Conservation (phyloP, 2,329 filamentous ascomycete genomes). For the Diaporthe destruens region DNA sequence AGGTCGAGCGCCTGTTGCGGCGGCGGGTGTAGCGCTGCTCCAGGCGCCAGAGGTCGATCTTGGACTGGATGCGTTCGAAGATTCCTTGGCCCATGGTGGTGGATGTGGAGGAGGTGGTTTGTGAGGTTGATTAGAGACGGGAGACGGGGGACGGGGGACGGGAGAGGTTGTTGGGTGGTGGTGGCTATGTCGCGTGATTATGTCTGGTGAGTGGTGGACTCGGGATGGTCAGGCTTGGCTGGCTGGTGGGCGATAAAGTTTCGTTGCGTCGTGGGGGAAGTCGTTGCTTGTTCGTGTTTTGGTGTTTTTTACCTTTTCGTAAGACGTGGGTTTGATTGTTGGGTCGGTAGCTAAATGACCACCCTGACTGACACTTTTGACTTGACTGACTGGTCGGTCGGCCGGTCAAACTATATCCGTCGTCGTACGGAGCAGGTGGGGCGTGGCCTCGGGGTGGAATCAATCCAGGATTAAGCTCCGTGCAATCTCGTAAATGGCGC, state of each 20-base stretch:
- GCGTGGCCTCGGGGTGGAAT: constrained; percentile 35
- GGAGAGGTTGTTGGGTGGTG: neutral
- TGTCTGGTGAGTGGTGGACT: neutral
- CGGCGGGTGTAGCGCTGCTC: constrained; percentile 95
- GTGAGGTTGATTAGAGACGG: no score
- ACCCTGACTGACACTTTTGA: no score
- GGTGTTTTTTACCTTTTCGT: neutral
- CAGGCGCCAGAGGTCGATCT: constrained; percentile 92
- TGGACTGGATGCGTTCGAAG: constrained; percentile 72
- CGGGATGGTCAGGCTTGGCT: neutral
- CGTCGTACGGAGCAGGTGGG: constrained; percentile 1
- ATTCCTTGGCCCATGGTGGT: constrained; percentile 63
- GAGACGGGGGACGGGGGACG: no score
- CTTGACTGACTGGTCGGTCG: neutral
- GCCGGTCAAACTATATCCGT: constrained; percentile 11
- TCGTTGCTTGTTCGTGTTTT: constrained; percentile 11
- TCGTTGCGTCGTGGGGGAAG: constrained; percentile 22
- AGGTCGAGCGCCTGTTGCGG: constrained; percentile 87
- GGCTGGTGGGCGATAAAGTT: neutral
- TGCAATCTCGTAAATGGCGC: constrained; percentile 28
- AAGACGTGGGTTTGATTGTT: constrained; percentile 2
- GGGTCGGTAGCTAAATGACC: neutral
- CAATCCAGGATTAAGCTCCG: constrained; percentile 34
- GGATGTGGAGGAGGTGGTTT: neutral
- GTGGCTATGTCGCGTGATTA: neutral